A percentile compares a stretch with the other conserved stretches of the same genome.
phyloP scores from a whole-genome alignment of 1,139 yeast species.

The Geotrichum bryndzae region DNA sequence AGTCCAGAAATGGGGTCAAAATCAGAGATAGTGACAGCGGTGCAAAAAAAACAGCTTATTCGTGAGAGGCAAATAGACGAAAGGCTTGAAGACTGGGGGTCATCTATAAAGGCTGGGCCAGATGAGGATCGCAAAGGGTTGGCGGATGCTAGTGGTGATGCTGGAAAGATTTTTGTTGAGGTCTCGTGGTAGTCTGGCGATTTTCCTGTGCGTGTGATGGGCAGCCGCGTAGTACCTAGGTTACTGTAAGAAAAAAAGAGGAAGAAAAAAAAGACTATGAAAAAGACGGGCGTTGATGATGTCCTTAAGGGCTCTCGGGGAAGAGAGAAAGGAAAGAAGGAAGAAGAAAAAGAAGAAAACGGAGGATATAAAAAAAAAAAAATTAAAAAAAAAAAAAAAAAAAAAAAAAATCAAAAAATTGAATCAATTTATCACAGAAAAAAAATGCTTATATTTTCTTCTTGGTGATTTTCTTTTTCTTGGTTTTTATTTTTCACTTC shows the following conservation, averaged over 20 bases:
- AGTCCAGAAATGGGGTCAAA: background rate
- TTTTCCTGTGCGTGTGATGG: no score
- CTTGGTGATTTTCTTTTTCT: background rate
- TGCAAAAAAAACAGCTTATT: background rate
- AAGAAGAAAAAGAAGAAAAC: no score
- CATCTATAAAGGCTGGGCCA: background rate
- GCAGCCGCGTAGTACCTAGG: background rate
- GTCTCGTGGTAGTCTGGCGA: no score
- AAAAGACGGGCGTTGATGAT: background rate
- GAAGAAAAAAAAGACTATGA: background rate
- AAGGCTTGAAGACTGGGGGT: background rate
- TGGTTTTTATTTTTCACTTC: background rate
- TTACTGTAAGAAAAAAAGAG: background rate
- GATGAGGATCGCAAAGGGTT: background rate
- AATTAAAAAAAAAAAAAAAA: no score
- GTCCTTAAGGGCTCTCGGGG: background rate
- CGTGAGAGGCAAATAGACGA: no score
- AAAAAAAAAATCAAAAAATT: background rate
- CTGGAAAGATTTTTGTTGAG: no score
- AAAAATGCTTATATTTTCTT: background rate
- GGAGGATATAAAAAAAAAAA: no score
- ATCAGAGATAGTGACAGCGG: background rate
- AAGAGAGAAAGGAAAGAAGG: no score
- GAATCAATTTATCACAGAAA: background rate
- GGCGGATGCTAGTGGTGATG: background rate